Conservation (phyloP, 371 early-diverging fungal genomes). For the Coemansia sp. region DNA sequence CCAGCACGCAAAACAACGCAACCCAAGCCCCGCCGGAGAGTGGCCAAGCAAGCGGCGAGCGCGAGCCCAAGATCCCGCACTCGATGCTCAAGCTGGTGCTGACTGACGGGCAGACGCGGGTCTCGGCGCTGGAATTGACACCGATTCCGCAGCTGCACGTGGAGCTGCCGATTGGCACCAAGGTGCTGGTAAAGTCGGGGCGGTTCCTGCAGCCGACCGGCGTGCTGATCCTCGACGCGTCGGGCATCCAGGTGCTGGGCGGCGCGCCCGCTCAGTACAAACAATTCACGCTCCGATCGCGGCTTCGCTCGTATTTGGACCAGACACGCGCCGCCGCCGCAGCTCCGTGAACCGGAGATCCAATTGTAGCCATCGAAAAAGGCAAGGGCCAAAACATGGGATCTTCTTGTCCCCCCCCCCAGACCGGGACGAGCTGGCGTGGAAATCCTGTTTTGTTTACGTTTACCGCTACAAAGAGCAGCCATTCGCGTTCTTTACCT, state of each 20-base stretch:
- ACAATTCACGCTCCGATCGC: conserved; percentile 22
- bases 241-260: conserved; percentile 23
- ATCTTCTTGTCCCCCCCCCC: too few relatives aligned
- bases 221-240: conserved; percentile 13
- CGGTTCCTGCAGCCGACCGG: conserved; percentile 28
- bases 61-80: conserved; percentile 36
- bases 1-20: conserved; percentile 16
- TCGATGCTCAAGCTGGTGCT: conserved; percentile 39
- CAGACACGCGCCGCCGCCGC: too few relatives aligned
- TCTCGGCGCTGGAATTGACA: conserved; percentile 31
- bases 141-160: conserved; percentile 31
- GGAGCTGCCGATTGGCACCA: conserved; percentile 43
- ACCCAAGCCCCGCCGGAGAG: neutral
- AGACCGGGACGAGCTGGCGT: too few relatives aligned
- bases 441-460: too few relatives aligned
- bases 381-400: too few relatives aligned
- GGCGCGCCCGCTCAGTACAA: conserved; percentile 36
- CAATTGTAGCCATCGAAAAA: neutral
- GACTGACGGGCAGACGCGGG: conserved; percentile 30
- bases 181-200: conserved; percentile 29
- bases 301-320: conserved; percentile 13
- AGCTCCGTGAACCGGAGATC: neutral
- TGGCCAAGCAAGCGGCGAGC: conserved; percentile 7
- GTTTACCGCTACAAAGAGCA: neutral
- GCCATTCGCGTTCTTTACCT: too few relatives aligned